Base-by-base conservation (phyloP, 2,329 filamentous ascomycete genomes). In the Ophiocordyceps sinensis region DNA sequence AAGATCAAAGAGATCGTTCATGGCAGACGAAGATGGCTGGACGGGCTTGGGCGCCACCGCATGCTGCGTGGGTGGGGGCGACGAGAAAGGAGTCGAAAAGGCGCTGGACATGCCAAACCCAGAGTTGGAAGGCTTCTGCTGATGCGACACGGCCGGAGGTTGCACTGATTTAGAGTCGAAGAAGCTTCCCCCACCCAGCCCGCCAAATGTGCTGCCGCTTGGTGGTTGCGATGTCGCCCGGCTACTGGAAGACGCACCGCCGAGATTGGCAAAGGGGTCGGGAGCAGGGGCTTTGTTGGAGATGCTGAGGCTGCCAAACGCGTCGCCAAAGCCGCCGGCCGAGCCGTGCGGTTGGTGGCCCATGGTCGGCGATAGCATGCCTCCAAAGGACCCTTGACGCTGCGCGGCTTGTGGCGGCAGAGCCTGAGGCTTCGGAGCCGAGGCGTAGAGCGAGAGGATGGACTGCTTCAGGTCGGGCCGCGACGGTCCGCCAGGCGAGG, bases 391-490 rank as follows among this genome's bases (percentile, higher is more conserved):
- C 26, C 71, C 68, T 32, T 71, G 71, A 12, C 73, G 70, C 30
- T 68, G 66, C 56, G 82, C 79, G 28, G 70, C 64, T 35, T 54
- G 50, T 36, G 63, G 59, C 43, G 70, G 66, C 40, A 5, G 62
- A 8, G 76, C 68, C 51, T 84, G 82, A n/a, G 85, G 78, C 55
- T 86, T 83, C 2, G 87, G 83, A 5, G 77, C 77, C 8, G 85
- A 83, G 11, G 88, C 86, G 57, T 98, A 98, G 14, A 98, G 73
- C 8, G 91, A 98, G 38, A 98, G 66, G 45, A 98, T 98, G 3
- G 89, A 96, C 61, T 95, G 89, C 64, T 98, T 98, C 45, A 98
- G 68, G 57, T 98, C 91, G 3, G 89, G 88, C 46, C 91, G 74
- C 37, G 87, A 93, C 51, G 84, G 79, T 12, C 73, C 71, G 15